Evolutionary conservation across 352 stramenopile species (phyloP), one percentile per base, ranked within the genome.

Genomic region (Phytophthora hibernalis): DNA sequence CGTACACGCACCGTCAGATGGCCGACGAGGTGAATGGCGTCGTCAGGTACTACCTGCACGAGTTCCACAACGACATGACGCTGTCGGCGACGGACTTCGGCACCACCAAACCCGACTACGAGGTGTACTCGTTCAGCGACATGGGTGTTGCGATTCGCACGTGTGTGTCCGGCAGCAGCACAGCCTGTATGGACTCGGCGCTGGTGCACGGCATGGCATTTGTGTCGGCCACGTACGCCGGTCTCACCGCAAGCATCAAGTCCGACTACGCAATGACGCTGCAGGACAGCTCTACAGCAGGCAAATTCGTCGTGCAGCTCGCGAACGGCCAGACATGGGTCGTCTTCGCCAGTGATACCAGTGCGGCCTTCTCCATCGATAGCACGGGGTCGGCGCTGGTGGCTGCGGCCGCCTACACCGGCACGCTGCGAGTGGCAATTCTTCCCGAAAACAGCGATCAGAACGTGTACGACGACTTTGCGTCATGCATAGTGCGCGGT

Each of bases 311-410:
- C 15, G 45, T 87, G 3, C 52, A 76, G 54, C 54, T 88, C 20
- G 66, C 57, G 58, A 90, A 87, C 65, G 77, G 74, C 16, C 77
- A 85, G 62, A 84, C 63, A 40, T 90, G 81, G 81, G 77, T 90
- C 21, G 60, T 87, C 49, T 89, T 78, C 56, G 51, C 74, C 1
- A 80, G 64, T 50, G 58, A 61, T 21, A 38, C 58, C 20, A 70
- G 65, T 5, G 40, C 28, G 24, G 63, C 47, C 6, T 78, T 83
- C 54, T 75, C 57, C 11, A 50, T 74, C n/a, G 74, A 80, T 20
- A 70, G 61, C 56, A 74, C 64, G 7, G 66, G 70, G 22, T 64
- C 62, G 42, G 72, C 70, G 0, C 50, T 85, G 24, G 65, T 69
- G 20, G 77, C 72, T 1, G 42, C 63, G 0, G 72, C 44, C 8